A percentile compares a stretch with the other conserved stretches of the same genome.
phyloP scores from a whole-genome alignment of 1,284 basidiomycete genomes.

The Sanguinoderma infundibulare region DNA sequence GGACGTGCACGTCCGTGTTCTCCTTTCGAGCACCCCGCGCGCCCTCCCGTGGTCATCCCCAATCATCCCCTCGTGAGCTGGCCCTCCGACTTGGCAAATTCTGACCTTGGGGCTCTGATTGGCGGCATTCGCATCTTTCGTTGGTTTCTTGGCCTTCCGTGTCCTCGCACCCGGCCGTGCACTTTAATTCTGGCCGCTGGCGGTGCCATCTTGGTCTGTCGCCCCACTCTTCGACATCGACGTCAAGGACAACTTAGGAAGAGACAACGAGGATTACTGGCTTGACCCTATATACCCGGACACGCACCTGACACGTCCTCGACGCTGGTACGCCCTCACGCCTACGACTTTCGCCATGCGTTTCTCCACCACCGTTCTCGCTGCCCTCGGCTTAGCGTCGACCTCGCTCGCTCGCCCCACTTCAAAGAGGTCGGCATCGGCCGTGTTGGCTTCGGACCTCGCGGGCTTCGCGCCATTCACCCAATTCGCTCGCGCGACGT shows the following conservation, averaged over 20 bases:
- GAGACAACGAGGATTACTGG: slow-evolving; percentile 1
- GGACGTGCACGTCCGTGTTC: too few species aligned
- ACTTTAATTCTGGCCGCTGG: too few species aligned
- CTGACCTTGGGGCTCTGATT: too few species aligned
- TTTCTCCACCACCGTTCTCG: slow-evolving; percentile 7
- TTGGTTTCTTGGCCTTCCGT: too few species aligned
- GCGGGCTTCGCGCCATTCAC: slow-evolving; percentile 46
- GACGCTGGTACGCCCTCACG: background rate
- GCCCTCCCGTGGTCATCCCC: too few species aligned
- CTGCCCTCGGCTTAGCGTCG: slow-evolving; percentile 7
- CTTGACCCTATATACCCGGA: background rate
- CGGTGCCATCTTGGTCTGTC: too few species aligned
- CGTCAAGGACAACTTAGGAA: background rate
- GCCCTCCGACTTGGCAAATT: too few species aligned
- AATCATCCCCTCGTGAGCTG: too few species aligned
- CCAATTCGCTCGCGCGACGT: slow-evolving; percentile 56
- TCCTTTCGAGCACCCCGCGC: too few species aligned
- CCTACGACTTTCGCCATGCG: slow-evolving; percentile 14
- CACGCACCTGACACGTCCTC: background rate
- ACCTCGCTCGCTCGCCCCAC: slow-evolving; percentile 18
- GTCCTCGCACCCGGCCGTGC: too few species aligned
- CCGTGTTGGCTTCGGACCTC: slow-evolving; percentile 41
- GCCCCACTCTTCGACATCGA: background rate
- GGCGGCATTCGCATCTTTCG: too few species aligned
- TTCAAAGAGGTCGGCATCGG: slow-evolving; percentile 29